Percentiles rank a stretch among this genome's conserved stretches.
Conservation (phyloP, 176 grass and related monocot species). For the Thalia dealbata region DNA sequence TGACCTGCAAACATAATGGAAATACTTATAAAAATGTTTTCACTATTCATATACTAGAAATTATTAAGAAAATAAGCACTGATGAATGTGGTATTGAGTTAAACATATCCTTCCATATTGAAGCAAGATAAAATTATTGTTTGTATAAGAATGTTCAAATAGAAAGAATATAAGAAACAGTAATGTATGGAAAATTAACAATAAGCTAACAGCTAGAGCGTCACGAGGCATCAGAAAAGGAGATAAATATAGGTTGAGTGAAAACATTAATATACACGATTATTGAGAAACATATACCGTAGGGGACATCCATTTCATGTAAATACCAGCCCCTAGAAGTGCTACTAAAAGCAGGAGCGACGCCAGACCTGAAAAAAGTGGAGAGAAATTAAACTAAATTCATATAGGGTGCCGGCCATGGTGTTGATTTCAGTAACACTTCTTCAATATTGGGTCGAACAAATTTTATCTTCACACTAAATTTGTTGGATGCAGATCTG, state of each 20-base stretch:
- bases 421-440: background rate
- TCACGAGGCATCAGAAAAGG: background rate
- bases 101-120: background rate
- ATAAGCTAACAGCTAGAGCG: background rate
- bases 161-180: background rate
- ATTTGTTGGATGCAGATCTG: no score
- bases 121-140: background rate
- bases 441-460: background rate
- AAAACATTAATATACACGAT: background rate
- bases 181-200: background rate
- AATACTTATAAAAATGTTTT: background rate
- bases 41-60: background rate
- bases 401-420: background rate
- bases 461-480: no score
- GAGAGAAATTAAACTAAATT: constrained; percentile 2
- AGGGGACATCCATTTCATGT: constrained; percentile 53
- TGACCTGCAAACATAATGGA: constrained; percentile 43
- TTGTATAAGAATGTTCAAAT: background rate
- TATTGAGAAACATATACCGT: constrained; percentile 28
- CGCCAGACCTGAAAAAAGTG: constrained; percentile 45
- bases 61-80: background rate
- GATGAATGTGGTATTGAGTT: background rate
- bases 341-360: constrained; percentile 45
- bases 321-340: constrained; percentile 33
- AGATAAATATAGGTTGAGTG: background rate